Percentiles rank a stretch among this genome's conserved stretches.
Evolutionary conservation across 371 early-diverging fungal species (phyloP).

Genomic region (Syncephalastrum sp.): DNA sequence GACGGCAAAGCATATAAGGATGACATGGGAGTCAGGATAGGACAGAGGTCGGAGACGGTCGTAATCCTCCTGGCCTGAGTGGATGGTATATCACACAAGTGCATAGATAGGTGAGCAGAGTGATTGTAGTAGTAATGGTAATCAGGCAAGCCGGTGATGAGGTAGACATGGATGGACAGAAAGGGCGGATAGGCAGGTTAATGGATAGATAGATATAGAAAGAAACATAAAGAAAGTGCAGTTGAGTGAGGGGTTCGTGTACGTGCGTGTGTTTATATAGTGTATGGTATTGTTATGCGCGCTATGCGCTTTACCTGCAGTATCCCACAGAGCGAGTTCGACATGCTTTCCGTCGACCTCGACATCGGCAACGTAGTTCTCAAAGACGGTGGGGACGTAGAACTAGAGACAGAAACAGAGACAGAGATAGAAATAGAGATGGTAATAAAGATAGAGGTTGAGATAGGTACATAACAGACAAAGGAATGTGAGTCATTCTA

Average conservation of each 20-base stretch:
- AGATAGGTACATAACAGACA: not conserved
- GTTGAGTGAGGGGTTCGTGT: not conserved
- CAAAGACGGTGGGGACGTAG: conserved; percentile 94
- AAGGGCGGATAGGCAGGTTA: conserved; percentile 15
- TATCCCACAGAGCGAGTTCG: conserved; percentile 89
- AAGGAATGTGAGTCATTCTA: not conserved
- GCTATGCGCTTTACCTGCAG: conserved; percentile 73
- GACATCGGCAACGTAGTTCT: conserved; percentile 92
- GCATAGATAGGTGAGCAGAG: conserved; percentile 6
- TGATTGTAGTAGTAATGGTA: not conserved
- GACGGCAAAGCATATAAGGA: conserved; percentile 83
- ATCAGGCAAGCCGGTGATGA: not conserved
- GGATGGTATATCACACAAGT: conserved; percentile 11
- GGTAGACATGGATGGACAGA: not conserved
- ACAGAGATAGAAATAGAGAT: not conserved
- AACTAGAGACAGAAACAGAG: conserved; percentile 33
- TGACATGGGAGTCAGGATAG: conserved; percentile 89
- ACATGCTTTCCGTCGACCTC: conserved; percentile 51
- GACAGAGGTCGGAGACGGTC: conserved; percentile 90
- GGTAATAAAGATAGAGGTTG: not conserved
- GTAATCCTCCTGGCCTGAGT: conserved; percentile 82
- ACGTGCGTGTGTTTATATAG: no score
- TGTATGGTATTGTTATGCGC: not conserved
- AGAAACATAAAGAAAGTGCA: conserved; percentile 1
- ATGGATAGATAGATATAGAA: conserved; percentile 41